These are phyloP conservation scores for Hypoxylon intermedium DNA, from an alignment of 495 filamentous ascomycete genomes.

Conservation along the genomic window DNA sequence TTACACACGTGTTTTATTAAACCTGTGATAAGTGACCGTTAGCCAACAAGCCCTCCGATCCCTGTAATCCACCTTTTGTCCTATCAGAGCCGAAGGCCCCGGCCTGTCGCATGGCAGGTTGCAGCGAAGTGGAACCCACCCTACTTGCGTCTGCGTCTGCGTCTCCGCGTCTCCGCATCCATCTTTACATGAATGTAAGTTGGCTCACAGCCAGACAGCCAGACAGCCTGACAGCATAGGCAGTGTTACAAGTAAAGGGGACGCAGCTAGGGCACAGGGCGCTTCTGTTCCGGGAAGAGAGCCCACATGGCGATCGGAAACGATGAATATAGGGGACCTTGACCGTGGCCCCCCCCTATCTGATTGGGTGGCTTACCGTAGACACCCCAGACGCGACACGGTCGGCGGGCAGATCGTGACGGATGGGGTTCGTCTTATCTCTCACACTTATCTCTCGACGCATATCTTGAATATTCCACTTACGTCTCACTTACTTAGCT, in stretches of 20 bases:
- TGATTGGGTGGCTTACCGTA: slow-evolving; percentile 14
- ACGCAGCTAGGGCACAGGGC: no score
- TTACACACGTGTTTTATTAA: slow-evolving; percentile 17
- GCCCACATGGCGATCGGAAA: neutral
- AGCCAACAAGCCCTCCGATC: neutral
- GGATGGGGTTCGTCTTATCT: slow-evolving; percentile 25
- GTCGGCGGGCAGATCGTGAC: neutral
- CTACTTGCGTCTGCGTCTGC: no score
- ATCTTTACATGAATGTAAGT: no score
- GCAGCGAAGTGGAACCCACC: no score
- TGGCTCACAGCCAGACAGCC: no score
- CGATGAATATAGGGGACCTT: neutral
- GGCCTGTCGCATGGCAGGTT: slow-evolving; percentile 20
- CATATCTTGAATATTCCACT: slow-evolving; percentile 17
- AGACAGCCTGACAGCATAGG: no score
- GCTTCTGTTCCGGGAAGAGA: neutral
- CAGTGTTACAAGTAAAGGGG: no score
- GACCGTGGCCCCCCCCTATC: neutral
- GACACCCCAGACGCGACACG: no score
- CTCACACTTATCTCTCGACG: slow-evolving; percentile 19
- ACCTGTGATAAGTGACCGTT: slow-evolving; percentile 12
- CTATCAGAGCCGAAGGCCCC: neutral
- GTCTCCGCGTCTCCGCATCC: no score
- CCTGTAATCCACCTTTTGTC: slow-evolving; percentile 3
- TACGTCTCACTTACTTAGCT: slow-evolving; percentile 15